Percentiles rank a stretch among this genome's conserved stretches.
Conservation (phyloP, 352 stramenopile genomes). For the Plasmopara viticola region DNA sequence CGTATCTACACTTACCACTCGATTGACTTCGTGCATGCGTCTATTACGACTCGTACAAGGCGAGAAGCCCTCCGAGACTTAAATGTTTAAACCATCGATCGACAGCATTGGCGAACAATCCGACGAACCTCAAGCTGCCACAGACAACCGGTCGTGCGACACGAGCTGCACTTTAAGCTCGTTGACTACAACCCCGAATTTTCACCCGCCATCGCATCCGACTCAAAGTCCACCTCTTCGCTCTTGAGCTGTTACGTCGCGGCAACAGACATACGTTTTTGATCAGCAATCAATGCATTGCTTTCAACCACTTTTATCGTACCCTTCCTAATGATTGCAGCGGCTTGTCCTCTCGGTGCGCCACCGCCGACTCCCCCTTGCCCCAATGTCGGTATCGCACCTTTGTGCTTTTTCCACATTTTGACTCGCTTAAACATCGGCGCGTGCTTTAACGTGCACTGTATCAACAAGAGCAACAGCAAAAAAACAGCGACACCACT, state of each 20-base stretch:
- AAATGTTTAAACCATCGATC: slow-evolving; percentile 15
- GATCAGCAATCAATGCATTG: neutral
- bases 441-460: slow-evolving; percentile 74
- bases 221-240: slow-evolving; percentile 40
- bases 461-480: slow-evolving; percentile 14
- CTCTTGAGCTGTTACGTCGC: slow-evolving; percentile 36
- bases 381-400: slow-evolving; percentile 60
- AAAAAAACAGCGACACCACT: slow-evolving; percentile 24
- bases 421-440: slow-evolving; percentile 86
- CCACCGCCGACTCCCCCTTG: slow-evolving; percentile 54
- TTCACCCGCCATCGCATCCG: neutral
- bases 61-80: slow-evolving; percentile 6
- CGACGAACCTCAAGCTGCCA: slow-evolving; percentile 16
- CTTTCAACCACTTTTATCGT: neutral
- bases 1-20: slow-evolving; percentile 24
- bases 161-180: neutral
- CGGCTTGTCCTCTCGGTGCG: slow-evolving; percentile 61
- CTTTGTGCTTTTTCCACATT: slow-evolving; percentile 86
- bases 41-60: slow-evolving; percentile 26
- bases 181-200: neutral
- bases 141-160: too few species aligned
- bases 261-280: neutral
- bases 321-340: slow-evolving; percentile 80
- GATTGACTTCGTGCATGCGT: slow-evolving; percentile 25
- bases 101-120: slow-evolving; percentile 7